phyloP scores from a whole-genome alignment of 2,329 filamentous ascomycete genomes.

The Phyllosticta paracitricarpa region DNA sequence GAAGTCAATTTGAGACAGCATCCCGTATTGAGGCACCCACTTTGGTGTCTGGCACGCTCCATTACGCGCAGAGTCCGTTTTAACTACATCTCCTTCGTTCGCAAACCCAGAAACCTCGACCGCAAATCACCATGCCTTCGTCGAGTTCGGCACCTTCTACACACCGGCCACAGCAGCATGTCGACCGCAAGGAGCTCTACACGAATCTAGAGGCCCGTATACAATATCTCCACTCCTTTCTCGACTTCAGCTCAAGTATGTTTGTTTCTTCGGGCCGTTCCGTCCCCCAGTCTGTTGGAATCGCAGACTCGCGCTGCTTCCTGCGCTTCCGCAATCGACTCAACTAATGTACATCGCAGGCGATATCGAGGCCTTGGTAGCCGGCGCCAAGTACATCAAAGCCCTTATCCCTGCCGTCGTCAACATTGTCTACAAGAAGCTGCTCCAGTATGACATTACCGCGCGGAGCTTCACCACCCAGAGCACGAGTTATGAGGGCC shows the following conservation, averaged over 20 bases:
- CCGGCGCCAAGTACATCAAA: conserved; percentile 66
- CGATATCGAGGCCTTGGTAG: conserved; percentile 60
- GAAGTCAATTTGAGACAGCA: not conserved
- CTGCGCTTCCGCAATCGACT: not conserved
- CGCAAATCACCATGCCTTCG: conserved; percentile 1
- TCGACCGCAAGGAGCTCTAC: conserved; percentile 62
- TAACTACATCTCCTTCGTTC: not conserved
- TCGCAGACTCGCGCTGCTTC: not conserved
- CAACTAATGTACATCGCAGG: conserved; percentile 32
- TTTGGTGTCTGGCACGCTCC: not conserved
- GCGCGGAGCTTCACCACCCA: conserved; percentile 61
- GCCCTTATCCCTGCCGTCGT: conserved; percentile 74
- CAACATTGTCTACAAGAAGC: conserved; percentile 75
- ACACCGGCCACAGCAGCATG: conserved; percentile 42
- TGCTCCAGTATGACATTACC: conserved; percentile 72
- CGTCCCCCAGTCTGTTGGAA: conserved; percentile 1
- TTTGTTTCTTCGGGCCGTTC: conserved; percentile 11
- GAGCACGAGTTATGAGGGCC: conserved; percentile 54
- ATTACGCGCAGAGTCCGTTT: not conserved
- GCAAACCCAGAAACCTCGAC: not conserved
- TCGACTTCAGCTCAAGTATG: conserved; percentile 64
- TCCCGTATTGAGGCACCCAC: not conserved
- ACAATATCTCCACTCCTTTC: conserved; percentile 63
- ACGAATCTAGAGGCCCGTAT: conserved; percentile 60
- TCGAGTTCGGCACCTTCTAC: not conserved